Evolutionary conservation across 2,329 filamentous ascomycete species (phyloP), one percentile per base, ranked within the genome.

Genomic region (Dryadomyces sulphureus): DNA sequence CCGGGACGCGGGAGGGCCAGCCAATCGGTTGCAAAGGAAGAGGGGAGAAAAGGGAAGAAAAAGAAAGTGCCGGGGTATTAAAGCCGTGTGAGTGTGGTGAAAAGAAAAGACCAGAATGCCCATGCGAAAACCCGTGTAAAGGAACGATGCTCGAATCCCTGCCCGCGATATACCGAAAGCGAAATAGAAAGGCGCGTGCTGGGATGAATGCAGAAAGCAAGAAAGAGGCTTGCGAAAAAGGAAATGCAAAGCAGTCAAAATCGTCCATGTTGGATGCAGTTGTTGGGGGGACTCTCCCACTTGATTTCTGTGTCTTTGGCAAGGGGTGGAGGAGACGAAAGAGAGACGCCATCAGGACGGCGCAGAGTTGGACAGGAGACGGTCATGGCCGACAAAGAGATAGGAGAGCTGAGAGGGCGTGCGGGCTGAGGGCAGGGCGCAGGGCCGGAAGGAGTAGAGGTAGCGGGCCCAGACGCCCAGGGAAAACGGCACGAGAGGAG

Each of bases 361-460:
- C 48, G 63, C 60, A 39, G 63, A 66, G 38, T 59, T 61, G 48
- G 63, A 62, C 54, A 62, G 59, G 51, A 62, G 57, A 48, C 62
- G 62, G 54, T 65, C 60, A 50, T 70, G 62, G 52, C 65, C 64
- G 50, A 66, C 64, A 48, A 75, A 62, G 53, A 73, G 62, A 50
- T 66, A 61, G 39, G 70, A 67, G 48, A 75, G 64, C 55, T 64
- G 63, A 34, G 70, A 75, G 20, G 69, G 69, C 48, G 61, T 62
- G 50, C 59, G 62, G 50, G 56, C 54, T 27, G 56, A 54, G 20
- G 60, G 60, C 21, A 55, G 46, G 34, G 61, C 54, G 54, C 58
- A 60, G 48, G 54, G 53, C 52, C 62, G 58, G 54, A 68, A 66
- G 7, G 69, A 70, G 58, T 66, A 70, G 49, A 75, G 65, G 53